Percentiles rank a stretch among this genome's conserved stretches.
phyloP scores from a whole-genome alignment of 2,329 filamentous ascomycete species.

The Tolypocladium inflatum region DNA sequence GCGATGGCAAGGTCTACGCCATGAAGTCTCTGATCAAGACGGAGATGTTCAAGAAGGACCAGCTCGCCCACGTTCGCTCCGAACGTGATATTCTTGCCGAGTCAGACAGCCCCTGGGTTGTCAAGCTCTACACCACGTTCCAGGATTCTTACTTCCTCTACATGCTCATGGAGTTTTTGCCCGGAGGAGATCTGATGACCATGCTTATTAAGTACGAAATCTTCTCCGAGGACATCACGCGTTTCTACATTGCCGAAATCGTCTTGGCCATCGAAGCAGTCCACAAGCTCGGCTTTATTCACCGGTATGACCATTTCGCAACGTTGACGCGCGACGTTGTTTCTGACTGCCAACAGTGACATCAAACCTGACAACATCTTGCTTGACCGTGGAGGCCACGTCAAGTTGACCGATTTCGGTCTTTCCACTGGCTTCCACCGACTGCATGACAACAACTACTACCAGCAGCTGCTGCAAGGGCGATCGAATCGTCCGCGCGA shows the following conservation, averaged over 20 bases:
- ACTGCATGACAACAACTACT: constrained; percentile 96
- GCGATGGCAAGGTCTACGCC: constrained; percentile 93
- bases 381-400: constrained; percentile 87
- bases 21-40: constrained; percentile 98
- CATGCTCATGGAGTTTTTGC: constrained; percentile 99
- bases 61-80: constrained; percentile 91
- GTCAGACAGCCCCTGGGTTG: constrained; percentile 98
- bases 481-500: constrained; percentile 65
- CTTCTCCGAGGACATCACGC: constrained; percentile 96
- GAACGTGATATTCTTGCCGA: constrained; percentile 97
- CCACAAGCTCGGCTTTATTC: constrained; percentile 95
- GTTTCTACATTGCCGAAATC: constrained; percentile 98
- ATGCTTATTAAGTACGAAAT: constrained; percentile 99
- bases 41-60: constrained; percentile 99
- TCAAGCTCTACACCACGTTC: constrained; percentile 97
- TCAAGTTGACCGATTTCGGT: constrained; percentile 97
- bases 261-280: constrained; percentile 97
- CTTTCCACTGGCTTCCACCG: constrained; percentile 97
- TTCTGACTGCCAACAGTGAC: constrained; percentile 49
- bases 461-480: constrained; percentile 87
- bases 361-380: constrained; percentile 99
- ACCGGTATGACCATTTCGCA: constrained; percentile 54
- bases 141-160: constrained; percentile 95
- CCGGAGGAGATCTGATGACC: constrained; percentile 96
- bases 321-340: neutral